Base-by-base conservation (phyloP, 495 filamentous ascomycete genomes). In the Trichoderma virens region DNA sequence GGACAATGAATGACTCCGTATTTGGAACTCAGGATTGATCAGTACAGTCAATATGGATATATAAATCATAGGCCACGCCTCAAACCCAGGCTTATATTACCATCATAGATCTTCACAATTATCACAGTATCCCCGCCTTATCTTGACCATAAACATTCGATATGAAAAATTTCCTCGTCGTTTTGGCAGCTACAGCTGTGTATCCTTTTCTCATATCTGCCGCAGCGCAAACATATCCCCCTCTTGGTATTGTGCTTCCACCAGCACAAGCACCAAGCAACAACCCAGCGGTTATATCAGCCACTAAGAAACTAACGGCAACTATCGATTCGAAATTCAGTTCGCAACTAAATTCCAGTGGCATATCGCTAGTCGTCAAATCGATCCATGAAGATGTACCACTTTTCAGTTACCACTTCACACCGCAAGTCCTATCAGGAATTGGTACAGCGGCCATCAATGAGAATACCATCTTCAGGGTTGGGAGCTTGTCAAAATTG, bases 401-500 rank as follows among this genome's bases (percentile, higher is more conserved):
- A 9, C 63, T 78, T 7, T 61, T 77, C 6, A 69, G 75, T 43
- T 70, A 72, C 34, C 66, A 71, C 60, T 69, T 70, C 66, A 78
- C 74, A 9, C 76, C 76, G 2, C 61, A 69, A 0, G 54, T 65
- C 11, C 67, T 64, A 5, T 70, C 71, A 39, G 62, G 67, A 3
- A 70, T 68, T 30, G 72, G 74, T 41, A 70, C 67, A 1, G 54
- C 64, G 1, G 39, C 23, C 25, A 75, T 84, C 23, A 74, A 80
- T 66, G 74, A 68, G 7, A 67, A 83, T 60, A 80, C 75, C 4
- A 74, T 86, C 23, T 85, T 82, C 66, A 75, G 78, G 13, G 66
- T 84, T 9, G 82, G 78, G 9, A 84, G 81, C 62, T 69, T 83
- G 34, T 79, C 80, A 0, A 86, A 86, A 64, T 70, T 84, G 23